Evolutionary conservation across 2,329 filamentous ascomycete species (phyloP), one percentile per base, ranked within the genome.

Genomic region (Cladosporium sp.): DNA sequence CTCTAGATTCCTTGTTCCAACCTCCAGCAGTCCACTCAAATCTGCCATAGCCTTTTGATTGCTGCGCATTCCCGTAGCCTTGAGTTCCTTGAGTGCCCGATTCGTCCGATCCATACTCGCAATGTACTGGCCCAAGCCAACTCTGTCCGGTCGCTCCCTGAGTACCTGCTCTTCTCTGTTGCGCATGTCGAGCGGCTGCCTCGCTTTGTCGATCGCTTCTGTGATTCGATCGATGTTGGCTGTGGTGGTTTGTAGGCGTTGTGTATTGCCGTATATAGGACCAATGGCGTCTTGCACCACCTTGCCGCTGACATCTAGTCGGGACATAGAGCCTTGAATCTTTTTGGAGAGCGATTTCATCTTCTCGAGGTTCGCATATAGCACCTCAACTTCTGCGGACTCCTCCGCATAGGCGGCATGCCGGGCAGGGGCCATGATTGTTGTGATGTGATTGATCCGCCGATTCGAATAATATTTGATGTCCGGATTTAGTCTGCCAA

Each of bases 331-430:
- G 28, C 89, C 88, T 74, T 96, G 89, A 58, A 99, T 97, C 80
- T 96, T 96, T 79, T 94, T 96, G 34, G 92, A 96, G 72, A 97
- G 83, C 70, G 91, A 86, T 61, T 92, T 88, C 66, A 95, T 95
- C 82, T 96, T 97, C 67, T 95, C 91, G 62, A 97, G 85, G 65
- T 86, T 86, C 58, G 85, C 84, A 64, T 82, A 83, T 22, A 88
- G 74, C 56, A 87, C 84, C 72, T 87, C 84, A 42, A 87, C 85
- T 73, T 88, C 85, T 6, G 85, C 85, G 70, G 83, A 84, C 76
- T 88, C 85, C 75, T 88, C 85, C 37, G 83, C 83, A 71, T 83
- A 83, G 38, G 82, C 81, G 57, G 78, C 79, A 72, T 82, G 83
- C 63, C 82, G 78, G 55, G 75, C 81, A 34, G 54, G 54, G 34